A percentile compares a stretch with the other conserved stretches of the same genome.
phyloP scores from a whole-genome alignment of 352 stramenopile species.

The Phytophthora brassicae region DNA sequence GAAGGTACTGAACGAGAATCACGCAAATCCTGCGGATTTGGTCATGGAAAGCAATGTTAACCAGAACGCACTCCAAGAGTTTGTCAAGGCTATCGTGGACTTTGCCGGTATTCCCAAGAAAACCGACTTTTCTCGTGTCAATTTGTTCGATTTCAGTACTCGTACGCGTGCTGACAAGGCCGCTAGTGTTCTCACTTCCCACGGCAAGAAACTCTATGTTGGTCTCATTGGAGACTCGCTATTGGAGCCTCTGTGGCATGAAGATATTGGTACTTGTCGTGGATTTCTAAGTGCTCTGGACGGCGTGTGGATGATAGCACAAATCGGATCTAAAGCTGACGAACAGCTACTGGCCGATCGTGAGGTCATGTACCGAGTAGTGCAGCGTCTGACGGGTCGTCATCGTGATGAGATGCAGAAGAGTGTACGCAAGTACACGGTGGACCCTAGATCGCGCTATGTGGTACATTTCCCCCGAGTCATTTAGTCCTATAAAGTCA shows the following conservation, averaged over 20 bases:
- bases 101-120: slow-evolving; percentile 70
- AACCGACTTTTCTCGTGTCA: slow-evolving; percentile 54
- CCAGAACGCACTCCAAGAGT: slow-evolving; percentile 46
- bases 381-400: slow-evolving; percentile 57
- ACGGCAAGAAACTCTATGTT: slow-evolving; percentile 72
- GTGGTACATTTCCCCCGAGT: slow-evolving; percentile 49
- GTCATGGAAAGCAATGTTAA: slow-evolving; percentile 65
- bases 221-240: slow-evolving; percentile 73
- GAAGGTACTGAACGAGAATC: slow-evolving; percentile 59
- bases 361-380: slow-evolving; percentile 58
- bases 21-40: slow-evolving; percentile 48
- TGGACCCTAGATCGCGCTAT: slow-evolving; percentile 69
- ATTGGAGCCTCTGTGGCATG: slow-evolving; percentile 79
- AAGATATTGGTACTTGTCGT: slow-evolving; percentile 64
- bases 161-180: slow-evolving; percentile 69
- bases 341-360: slow-evolving; percentile 67
- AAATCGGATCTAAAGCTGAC: slow-evolving; percentile 59
- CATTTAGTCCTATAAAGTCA: slow-evolving; percentile 17
- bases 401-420: slow-evolving; percentile 65
- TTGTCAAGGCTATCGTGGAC: slow-evolving; percentile 56
- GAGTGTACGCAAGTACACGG: slow-evolving; percentile 77
- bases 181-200: slow-evolving; percentile 53
- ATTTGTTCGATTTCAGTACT: slow-evolving; percentile 79
- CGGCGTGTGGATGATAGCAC: slow-evolving; percentile 65
- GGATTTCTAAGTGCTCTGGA: slow-evolving; percentile 78